Base-by-base conservation (phyloP, 139 green algal genomes). In the Coelastrella sp. region DNA sequence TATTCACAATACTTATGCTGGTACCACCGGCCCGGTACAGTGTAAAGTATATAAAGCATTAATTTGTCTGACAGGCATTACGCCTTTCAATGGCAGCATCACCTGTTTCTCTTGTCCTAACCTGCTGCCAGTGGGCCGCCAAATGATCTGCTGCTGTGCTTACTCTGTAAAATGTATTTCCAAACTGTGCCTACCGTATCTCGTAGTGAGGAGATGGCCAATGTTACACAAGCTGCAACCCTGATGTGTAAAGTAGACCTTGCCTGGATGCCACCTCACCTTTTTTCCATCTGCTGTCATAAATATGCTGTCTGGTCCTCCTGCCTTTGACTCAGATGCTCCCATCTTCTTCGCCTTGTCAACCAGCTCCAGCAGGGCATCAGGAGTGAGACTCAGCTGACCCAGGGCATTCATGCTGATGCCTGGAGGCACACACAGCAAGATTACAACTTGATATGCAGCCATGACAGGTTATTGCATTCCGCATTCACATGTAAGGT, bases 261-360 rank as follows among this genome's bases (percentile, higher is more conserved):
- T 49, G 35, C 35, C 35, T 49, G 35, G 35, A 49, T 49, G 35
- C 35, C 35, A 49, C 35, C 35, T 49, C 35, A 76, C 68, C 68
- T 76, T 76, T 24, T 76, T 76, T 76, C 68, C 68, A n/a, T 76
- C 68, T 24, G 19, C 17, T 76, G 68, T 76, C 14, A 76, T 1
- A 6, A 76, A 76, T 24, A 76, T 76, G 68, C 19, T 24, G 8
- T n/a, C 68, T 76, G 68, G 17, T 24, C 68, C 68, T 24, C 68
- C 68, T 27, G 68, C 19, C n/a, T 10, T 19, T 76, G 68, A 76
- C 17, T 5, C 63, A 70, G 68, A 15, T 76, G 68, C 68, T 24
- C 68, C 68, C 68, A 76, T 27, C 68, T 76, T 76, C 68, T 76
- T 76, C 4, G 68, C 68, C 68, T 76, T 76, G 68, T 76, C 68